Evolutionary conservation across 2,329 filamentous ascomycete species (phyloP), one percentile per base, ranked within the genome.

Genomic region (Falciphora oryzae): DNA sequence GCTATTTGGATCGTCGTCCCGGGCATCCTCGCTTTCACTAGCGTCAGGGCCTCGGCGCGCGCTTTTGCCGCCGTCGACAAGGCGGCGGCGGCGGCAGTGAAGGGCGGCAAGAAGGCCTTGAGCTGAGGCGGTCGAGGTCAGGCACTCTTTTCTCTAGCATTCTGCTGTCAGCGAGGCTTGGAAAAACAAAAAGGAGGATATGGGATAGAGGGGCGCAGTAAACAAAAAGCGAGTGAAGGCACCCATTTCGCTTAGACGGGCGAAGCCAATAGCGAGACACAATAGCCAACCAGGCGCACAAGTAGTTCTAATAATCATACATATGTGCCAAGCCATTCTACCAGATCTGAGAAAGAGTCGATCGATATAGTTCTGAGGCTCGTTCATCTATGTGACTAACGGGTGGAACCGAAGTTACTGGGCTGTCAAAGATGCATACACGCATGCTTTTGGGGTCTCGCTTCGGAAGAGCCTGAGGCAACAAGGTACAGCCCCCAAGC

Each of bases 1-100:
- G 75, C 75, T 0, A 79, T 84, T 66, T 85, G 83, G 83, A 79
- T 85, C 56, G 73, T 83, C 25, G 78, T 85, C 38, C 82, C 83
- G 0, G 61, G 69, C 3, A 69, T 66, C 6, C 66, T 79, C 57
- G 66, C 80, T 50, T 27, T 68, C 1, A 65, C 69, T 31, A 77
- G 76, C 57, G 68, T 72, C 1, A 64, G 53, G 29, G 70, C 69
- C 56, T 72, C 69, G 18, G 29, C 31, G 16, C 58, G 58, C 28
- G 58, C 31, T 0, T 60, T 60, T 25, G 31, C 28, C 22, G 44
- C 22, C 7, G 58, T 8, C 14, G 58, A 32, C 13, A 35, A 22
- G 58, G 31, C 16, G 16, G 11, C 22, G 14, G 16, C 22, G 28
- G 31, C 8, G 56, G 56, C n/a, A n/a, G n/a, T n/a, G n/a, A 16